Conservation (phyloP, 331 rosid genomes). For the Stylosanthes scabra region DNA sequence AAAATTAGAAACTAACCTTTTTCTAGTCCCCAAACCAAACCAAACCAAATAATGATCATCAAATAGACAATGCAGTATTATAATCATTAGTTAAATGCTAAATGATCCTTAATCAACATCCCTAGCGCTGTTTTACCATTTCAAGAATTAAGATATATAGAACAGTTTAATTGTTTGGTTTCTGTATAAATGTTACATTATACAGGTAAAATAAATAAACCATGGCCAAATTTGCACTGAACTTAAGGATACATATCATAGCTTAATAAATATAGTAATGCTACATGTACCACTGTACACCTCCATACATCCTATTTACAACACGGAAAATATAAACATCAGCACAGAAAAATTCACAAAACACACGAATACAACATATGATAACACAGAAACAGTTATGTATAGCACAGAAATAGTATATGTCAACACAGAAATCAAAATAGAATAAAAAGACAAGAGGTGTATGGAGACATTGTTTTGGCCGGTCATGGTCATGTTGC, state of each 20-base stretch:
- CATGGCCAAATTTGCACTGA: conserved; percentile 14
- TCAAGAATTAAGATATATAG: neutral
- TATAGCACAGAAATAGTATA: too few species aligned
- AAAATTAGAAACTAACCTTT: neutral
- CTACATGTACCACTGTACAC: too few species aligned
- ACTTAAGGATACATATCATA: conserved; percentile 9
- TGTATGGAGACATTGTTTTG: neutral
- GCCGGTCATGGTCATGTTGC: neutral
- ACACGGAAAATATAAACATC: too few species aligned
- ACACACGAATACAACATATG: too few species aligned
- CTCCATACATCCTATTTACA: too few species aligned
- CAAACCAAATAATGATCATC: neutral
- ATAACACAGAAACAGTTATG: too few species aligned
- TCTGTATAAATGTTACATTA: neutral
- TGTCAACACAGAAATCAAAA: too few species aligned
- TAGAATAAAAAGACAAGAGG: too few species aligned
- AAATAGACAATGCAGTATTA: conserved; percentile 3
- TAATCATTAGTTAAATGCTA: neutral
- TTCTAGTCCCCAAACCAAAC: neutral
- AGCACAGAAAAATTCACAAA: too few species aligned
- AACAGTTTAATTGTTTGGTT: conserved; percentile 6
- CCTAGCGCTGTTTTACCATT: neutral
- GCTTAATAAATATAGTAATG: conserved; percentile 3
- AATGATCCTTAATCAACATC: neutral
- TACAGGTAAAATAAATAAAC: neutral